Conservation (phyloP, 768 basidiomycete species). For the Boletus barrowsii region DNA sequence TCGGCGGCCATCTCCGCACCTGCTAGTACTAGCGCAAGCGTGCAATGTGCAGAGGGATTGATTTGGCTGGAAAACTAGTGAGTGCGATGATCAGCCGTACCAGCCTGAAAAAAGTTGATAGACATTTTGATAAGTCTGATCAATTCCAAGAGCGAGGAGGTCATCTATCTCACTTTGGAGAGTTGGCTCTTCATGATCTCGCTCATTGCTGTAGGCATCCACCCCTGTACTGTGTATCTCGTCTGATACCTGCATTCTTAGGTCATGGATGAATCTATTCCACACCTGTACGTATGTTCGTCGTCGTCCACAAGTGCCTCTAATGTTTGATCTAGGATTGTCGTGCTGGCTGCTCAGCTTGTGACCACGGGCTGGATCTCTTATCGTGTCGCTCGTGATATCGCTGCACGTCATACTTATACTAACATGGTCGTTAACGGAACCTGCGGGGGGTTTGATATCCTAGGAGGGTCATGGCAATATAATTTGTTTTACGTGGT, state of each 20-base stretch:
- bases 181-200: slow-evolving; percentile 48
- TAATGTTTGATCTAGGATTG: slow-evolving; percentile 14
- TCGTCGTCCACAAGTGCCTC: not conserved
- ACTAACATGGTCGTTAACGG: slow-evolving; percentile 33
- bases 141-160: slow-evolving; percentile 42
- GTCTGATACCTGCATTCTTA: slow-evolving; percentile 16
- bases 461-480: slow-evolving; percentile 45
- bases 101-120: not conserved
- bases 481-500: slow-evolving; percentile 31
- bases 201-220: slow-evolving; percentile 41
- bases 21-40: slow-evolving; percentile 2
- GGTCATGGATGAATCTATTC: slow-evolving; percentile 51
- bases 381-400: slow-evolving; percentile 39
- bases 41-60: slow-evolving; percentile 41
- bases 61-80: slow-evolving; percentile 47
- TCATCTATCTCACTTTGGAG: slow-evolving; percentile 44
- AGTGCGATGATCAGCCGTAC: slow-evolving; percentile 13
- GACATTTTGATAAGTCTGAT: slow-evolving; percentile 21
- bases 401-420: slow-evolving; percentile 33
- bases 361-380: slow-evolving; percentile 48
- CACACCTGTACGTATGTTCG: slow-evolving; percentile 39
- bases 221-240: not conserved
- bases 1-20: not conserved
- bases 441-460: slow-evolving; percentile 39
- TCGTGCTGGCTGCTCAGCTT: slow-evolving; percentile 44